Conservation (phyloP, 352 stramenopile species). For the Phytopythium cucurbitacearum region DNA sequence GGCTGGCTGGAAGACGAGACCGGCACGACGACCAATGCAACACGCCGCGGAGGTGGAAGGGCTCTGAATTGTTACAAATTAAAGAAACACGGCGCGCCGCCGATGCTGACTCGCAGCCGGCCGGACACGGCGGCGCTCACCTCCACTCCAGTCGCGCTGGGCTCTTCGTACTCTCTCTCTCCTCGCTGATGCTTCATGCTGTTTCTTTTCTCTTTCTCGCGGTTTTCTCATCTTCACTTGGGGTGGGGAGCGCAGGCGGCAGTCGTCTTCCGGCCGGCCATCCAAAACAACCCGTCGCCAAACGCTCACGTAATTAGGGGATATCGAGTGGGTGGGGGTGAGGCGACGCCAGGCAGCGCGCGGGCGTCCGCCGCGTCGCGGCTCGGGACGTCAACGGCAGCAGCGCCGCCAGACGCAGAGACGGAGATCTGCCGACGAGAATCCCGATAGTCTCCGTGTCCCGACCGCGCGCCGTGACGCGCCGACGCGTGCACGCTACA, state of each 20-base stretch:
- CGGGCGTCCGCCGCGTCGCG: too few species aligned
- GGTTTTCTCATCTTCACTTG: not conserved
- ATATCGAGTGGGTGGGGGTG: not conserved
- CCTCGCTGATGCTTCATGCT: slow-evolving; percentile 3
- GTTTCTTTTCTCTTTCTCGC: slow-evolving; percentile 4
- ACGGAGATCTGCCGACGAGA: too few species aligned
- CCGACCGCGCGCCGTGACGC: not conserved
- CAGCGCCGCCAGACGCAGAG: too few species aligned
- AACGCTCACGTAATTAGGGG: not conserved
- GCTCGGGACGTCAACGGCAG: too few species aligned
- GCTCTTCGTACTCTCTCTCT: slow-evolving; percentile 3
- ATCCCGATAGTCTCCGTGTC: not conserved
- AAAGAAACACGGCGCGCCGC: slow-evolving; percentile 15
- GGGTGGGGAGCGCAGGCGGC: too few species aligned
- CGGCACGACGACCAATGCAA: too few species aligned
- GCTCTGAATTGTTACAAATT: slow-evolving; percentile 31
- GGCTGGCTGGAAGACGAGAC: too few species aligned
- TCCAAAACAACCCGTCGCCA: slow-evolving; percentile 3
- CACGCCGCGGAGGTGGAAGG: not conserved
- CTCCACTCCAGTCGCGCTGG: slow-evolving; percentile 10
- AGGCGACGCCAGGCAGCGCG: too few species aligned
- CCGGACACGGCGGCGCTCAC: slow-evolving; percentile 6
- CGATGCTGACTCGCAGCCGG: not conserved
- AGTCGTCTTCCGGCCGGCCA: not conserved
- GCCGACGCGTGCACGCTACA: slow-evolving; percentile 32